Conservation (phyloP, 208 protist genomes). For the Vickermania spadyakhi region DNA sequence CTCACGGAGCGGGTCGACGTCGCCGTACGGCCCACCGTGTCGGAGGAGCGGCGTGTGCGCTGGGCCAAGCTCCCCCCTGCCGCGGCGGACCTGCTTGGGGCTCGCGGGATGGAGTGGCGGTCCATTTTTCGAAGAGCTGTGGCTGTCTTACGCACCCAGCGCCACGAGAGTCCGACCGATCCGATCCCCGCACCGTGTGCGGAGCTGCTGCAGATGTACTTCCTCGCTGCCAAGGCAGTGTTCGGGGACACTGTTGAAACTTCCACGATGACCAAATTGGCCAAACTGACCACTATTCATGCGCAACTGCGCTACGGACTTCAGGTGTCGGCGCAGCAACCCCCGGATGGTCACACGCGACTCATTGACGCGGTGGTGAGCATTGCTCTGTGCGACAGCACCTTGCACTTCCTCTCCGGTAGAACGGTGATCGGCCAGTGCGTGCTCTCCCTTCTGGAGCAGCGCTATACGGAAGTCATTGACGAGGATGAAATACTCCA, state of each 20-base stretch:
- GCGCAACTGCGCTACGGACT: constrained; percentile 26
- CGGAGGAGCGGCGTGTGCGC: constrained; percentile 13
- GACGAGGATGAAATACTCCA: too few species aligned
- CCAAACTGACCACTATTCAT: constrained; percentile 58
- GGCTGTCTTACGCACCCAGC: constrained; percentile 12
- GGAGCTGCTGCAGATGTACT: constrained; percentile 55
- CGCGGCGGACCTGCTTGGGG: constrained; percentile 3
- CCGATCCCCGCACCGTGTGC: constrained; percentile 26
- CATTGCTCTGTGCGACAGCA: constrained; percentile 67
- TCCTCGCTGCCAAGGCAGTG: constrained; percentile 47
- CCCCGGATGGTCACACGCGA: constrained; percentile 13
- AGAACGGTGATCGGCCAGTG: constrained; percentile 46
- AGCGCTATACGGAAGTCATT: neutral
- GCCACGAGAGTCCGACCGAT: neutral
- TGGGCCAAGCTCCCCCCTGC: constrained; percentile 5
- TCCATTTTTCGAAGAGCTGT: constrained; percentile 10
- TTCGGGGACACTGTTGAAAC: constrained; percentile 37
- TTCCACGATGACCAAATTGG: constrained; percentile 64
- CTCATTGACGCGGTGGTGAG: constrained; percentile 73
- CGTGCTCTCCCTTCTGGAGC: constrained; percentile 34
- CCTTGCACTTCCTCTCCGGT: constrained; percentile 54
- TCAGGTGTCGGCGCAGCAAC: neutral
- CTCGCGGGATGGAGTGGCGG: constrained; percentile 22
- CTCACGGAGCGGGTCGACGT: constrained; percentile 58
- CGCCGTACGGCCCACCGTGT: constrained; percentile 27